Evolutionary conservation across 1,139 yeast genomes (phyloP).

Genomic region (Kurtzmaniella natalensis): DNA sequence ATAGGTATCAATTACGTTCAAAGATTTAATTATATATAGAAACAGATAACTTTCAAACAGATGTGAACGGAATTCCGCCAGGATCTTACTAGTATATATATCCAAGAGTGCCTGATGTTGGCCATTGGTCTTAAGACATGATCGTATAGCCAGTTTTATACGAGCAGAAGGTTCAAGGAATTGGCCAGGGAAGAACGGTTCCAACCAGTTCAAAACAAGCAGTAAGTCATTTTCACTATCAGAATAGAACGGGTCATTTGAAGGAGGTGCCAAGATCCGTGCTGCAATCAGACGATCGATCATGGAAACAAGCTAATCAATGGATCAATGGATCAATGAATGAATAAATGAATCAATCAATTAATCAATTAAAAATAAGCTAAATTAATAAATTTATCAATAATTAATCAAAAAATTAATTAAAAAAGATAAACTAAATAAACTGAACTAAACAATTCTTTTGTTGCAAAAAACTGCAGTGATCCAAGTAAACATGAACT

Average conservation of each 20-base stretch:
- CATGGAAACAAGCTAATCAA: no score
- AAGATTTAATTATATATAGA: constrained; percentile 11
- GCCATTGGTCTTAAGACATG: constrained; percentile 33
- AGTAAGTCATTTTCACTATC: constrained; percentile 43
- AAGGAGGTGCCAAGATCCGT: background rate
- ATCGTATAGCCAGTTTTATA: constrained; percentile 33
- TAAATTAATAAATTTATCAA: no score
- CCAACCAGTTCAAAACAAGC: constrained; percentile 36
- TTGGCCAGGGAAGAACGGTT: constrained; percentile 24
- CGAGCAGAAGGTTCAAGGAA: constrained; percentile 30
- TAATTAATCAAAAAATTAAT: no score
- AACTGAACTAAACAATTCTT: no score
- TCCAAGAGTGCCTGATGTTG: constrained; percentile 33
- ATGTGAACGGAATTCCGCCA: background rate
- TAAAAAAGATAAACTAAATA: no score
- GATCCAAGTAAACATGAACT: no score
- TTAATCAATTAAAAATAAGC: no score
- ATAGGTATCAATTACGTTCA: constrained; percentile 15
- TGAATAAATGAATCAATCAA: no score
- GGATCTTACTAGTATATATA: constrained; percentile 32
- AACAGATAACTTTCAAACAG: constrained; percentile 8
- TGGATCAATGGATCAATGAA: no score
- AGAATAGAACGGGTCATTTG: constrained; percentile 9
- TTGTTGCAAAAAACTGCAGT: no score
- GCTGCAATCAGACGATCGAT: background rate